Conservation (phyloP, 495 filamentous ascomycete species). For the Penicillium lividum region DNA sequence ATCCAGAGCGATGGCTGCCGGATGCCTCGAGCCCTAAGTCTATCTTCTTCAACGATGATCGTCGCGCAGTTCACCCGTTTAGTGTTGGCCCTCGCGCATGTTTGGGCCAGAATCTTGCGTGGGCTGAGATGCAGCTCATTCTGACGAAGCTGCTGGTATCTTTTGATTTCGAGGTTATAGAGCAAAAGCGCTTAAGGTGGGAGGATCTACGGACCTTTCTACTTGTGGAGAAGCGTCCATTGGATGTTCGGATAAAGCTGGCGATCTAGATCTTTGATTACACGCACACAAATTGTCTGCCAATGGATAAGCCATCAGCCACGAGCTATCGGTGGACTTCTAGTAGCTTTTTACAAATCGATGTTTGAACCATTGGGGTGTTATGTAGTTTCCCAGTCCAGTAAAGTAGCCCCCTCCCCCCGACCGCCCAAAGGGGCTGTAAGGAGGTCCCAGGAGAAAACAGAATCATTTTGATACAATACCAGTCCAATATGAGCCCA, state of each 20-base stretch:
- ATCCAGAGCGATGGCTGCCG: neutral
- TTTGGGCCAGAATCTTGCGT: constrained; percentile 1
- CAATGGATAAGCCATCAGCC: no score
- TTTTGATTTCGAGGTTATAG: neutral
- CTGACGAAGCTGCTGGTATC: neutral
- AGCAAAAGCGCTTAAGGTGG: neutral
- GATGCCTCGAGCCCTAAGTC: constrained; percentile 1
- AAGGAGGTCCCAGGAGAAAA: no score
- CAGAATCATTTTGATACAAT: no score
- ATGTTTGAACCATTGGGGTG: no score
- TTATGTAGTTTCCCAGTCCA: no score
- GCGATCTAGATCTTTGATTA: neutral
- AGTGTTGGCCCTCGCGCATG: neutral
- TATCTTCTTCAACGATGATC: neutral
- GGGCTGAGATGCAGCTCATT: constrained; percentile 1
- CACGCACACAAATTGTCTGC: no score
- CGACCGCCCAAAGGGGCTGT: no score
- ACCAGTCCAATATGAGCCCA: no score
- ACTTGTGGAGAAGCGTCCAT: neutral
- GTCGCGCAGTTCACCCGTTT: neutral
- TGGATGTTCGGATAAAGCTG: neutral
- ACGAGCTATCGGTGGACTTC: no score
- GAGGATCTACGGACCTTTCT: neutral
- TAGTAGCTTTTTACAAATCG: no score
- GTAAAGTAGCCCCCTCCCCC: no score